Percentiles rank a stretch among this genome's conserved stretches.
These are phyloP conservation scores for Yamadazyma sp. DNA, from an alignment of 1,139 yeast genomes.

Conservation along the genomic window DNA sequence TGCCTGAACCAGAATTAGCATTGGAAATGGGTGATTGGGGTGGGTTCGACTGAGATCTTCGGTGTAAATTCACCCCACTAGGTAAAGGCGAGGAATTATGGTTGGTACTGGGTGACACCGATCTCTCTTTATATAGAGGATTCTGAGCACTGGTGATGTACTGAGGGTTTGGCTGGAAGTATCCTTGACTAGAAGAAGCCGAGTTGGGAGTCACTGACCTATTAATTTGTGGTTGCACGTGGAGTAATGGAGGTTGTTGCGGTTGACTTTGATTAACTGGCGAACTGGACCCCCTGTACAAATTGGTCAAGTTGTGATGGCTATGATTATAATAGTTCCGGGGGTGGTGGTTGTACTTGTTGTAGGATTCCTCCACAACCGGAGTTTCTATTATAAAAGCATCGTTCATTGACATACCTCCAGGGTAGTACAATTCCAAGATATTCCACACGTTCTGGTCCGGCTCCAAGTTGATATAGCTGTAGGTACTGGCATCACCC, in stretches of 20 bases:
- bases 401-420: conserved; percentile 68
- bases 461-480: conserved; percentile 50
- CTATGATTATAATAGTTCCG: conserved; percentile 7
- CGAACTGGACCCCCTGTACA: conserved; percentile 8
- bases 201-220: conserved; percentile 18
- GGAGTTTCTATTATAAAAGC: conserved; percentile 61
- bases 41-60: conserved; percentile 39
- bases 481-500: conserved; percentile 7
- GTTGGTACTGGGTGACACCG: conserved; percentile 28
- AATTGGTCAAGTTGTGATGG: conserved; percentile 5
- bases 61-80: conserved; percentile 20
- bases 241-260: conserved; percentile 11
- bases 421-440: conserved; percentile 60
- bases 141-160: conserved; percentile 14
- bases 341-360: background rate
- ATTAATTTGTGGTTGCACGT: conserved; percentile 9
- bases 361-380: conserved; percentile 7
- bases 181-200: conserved; percentile 15
- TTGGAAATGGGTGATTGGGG: conserved; percentile 26
- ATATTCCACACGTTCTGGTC: conserved; percentile 63
- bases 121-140: conserved; percentile 25
- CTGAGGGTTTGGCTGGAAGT: conserved; percentile 30
- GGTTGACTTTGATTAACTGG: conserved; percentile 7
- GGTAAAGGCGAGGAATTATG: conserved; percentile 17
- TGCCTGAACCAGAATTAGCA: conserved; percentile 1